Conservation (phyloP, 139 green algal genomes). For the Chlamydomonas schloesseri region DNA sequence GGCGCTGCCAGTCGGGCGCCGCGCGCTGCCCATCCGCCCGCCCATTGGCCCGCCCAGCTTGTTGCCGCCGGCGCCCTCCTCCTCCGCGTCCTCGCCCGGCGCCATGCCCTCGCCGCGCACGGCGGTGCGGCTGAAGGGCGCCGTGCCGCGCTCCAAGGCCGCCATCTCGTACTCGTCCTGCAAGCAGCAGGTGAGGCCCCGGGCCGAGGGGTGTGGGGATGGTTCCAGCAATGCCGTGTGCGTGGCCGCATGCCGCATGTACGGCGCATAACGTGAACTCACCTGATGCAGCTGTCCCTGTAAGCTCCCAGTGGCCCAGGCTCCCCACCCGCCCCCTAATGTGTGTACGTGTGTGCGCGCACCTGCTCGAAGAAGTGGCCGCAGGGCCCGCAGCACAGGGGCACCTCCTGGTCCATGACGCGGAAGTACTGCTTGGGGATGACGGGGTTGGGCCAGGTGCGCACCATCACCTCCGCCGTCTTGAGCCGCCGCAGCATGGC, state of each 20-base stretch:
- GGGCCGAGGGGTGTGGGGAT: background rate
- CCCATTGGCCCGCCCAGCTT: constrained; percentile 33
- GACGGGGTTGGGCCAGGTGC: constrained; percentile 62
- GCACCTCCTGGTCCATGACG: constrained; percentile 77
- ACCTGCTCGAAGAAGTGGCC: constrained; percentile 86
- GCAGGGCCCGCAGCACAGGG: constrained; percentile 71
- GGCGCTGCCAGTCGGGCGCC: background rate
- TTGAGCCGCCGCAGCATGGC: constrained; percentile 66
- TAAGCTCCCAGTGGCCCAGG: too few relatives aligned
- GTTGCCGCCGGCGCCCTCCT: background rate
- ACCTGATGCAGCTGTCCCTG: too few relatives aligned
- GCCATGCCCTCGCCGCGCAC: constrained; percentile 51
- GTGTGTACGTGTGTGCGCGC: too few relatives aligned
- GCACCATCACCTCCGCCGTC: constrained; percentile 62
- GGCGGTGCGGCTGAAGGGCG: constrained; percentile 59
- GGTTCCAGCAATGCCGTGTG: background rate
- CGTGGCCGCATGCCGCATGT: background rate
- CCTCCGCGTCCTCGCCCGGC: constrained; percentile 30
- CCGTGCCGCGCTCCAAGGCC: constrained; percentile 54
- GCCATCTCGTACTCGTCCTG: constrained; percentile 36
- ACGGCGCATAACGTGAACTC: too few relatives aligned
- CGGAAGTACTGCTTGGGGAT: constrained; percentile 78
- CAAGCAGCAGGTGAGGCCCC: too few relatives aligned
- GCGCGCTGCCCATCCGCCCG: background rate
- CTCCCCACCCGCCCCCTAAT: background rate